These are phyloP conservation scores for Corymbia maculata DNA, from an alignment of 345 rosid species.

Conservation along the genomic window DNA sequence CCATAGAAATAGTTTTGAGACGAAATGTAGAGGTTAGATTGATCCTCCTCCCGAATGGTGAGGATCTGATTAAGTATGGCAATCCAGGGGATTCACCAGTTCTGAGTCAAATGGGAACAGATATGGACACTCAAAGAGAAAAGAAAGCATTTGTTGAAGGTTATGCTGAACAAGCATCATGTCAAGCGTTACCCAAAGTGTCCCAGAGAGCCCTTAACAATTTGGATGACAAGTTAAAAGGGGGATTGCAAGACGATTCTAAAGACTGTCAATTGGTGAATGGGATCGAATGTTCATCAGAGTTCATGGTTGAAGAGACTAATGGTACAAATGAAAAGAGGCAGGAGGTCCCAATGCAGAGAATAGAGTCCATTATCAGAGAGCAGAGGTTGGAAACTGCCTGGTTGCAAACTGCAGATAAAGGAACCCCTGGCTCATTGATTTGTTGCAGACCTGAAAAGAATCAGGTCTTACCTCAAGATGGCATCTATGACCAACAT, in stretches of 20 bases:
- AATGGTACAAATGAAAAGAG: slow-evolving; percentile 28
- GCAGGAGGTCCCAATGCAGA: slow-evolving; percentile 65
- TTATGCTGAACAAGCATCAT: slow-evolving; percentile 12
- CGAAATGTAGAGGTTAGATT: slow-evolving; percentile 82
- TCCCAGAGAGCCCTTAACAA: slow-evolving; percentile 28
- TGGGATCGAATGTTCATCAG: slow-evolving; percentile 16
- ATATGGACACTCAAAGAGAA: slow-evolving; percentile 21
- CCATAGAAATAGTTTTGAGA: slow-evolving; percentile 76
- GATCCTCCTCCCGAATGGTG: slow-evolving; percentile 49
- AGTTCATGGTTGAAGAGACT: slow-evolving; percentile 25
- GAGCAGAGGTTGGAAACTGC: slow-evolving; percentile 96
- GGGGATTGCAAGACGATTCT: slow-evolving; percentile 13
- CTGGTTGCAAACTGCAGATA: slow-evolving; percentile 90
- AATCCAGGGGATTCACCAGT: slow-evolving; percentile 8
- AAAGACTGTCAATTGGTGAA: slow-evolving; percentile 13
- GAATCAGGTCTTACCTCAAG: slow-evolving; percentile 88
- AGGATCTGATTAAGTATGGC: slow-evolving; percentile 16
- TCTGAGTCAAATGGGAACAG: slow-evolving; percentile 15
- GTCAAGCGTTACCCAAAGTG: slow-evolving; percentile 24
- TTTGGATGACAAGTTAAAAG: slow-evolving; percentile 22
- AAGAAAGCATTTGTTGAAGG: slow-evolving; percentile 8
- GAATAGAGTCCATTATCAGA: slow-evolving; percentile 88
- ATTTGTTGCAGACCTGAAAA: slow-evolving; percentile 64
- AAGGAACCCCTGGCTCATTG: slow-evolving; percentile 65
- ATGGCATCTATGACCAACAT: slow-evolving; percentile 39